Evolutionary conservation across 164 flowering plant genomes (phyloP), one percentile per base, ranked within the genome.

Genomic region (Euptelea pleiosperma): DNA sequence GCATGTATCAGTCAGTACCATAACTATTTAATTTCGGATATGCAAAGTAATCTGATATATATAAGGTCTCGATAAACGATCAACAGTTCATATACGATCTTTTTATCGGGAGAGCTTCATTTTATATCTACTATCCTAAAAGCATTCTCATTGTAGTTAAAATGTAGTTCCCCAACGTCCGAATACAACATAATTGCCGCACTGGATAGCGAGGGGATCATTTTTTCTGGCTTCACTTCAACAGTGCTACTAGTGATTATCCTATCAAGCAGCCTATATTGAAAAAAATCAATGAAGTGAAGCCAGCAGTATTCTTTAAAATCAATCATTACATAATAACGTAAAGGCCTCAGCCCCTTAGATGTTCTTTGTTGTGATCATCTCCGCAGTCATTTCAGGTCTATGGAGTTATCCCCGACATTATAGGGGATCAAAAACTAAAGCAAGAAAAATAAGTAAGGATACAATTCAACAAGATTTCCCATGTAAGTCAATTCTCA

Each of bases 361-460:
- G 65, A 65, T 71, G 67, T 62, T 50, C 44, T 9, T 42, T 54
- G 33, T 41, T 30, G 62, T 41, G 41, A 28, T 61, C 66, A 70
- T 66, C 31, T 66, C 55, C 56, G 22, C 55, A 35, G 43, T 71
- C 71, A 29, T 34, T 63, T 65, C 69, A 73, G 71, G 75, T 72
- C 69, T 62, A 73, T 67, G 57, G 63, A 70, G 71, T 67, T 75
- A 61, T 65, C 64, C 45, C 52, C 22, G 61, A 55, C 62, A 22
- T 18, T 16, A 40, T 15, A 19, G 9, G 3, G 8, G 52, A 12
- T 19, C 0, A 21, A 2, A n/a, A 18, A 3, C 24, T 61, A 41
- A 51, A 28, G 10, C 2, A 1, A 42, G 3, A 35, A 39, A 41
- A 30, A 57, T 18, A 48, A 24, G 8, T 35, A 48, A 35, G 9